phyloP scores from a whole-genome alignment of 371 early-diverging fungal genomes.

The Rhizopus delemar region DNA sequence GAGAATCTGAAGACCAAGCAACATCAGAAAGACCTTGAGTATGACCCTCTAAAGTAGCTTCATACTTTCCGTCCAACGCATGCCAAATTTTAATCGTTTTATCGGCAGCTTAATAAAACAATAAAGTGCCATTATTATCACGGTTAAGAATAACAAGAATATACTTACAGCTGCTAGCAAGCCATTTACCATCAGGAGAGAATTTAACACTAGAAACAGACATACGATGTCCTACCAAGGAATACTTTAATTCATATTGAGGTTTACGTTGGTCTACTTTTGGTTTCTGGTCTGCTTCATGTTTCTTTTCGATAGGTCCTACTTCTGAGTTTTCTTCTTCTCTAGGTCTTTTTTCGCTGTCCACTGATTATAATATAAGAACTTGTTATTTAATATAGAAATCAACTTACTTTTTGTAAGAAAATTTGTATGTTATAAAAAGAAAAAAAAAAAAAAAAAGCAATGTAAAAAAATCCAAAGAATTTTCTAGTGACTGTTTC shows the following conservation, averaged over 20 bases:
- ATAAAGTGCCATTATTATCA: background rate
- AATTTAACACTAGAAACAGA: constrained; percentile 95
- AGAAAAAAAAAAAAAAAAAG: constrained; percentile 2
- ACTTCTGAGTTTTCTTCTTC: constrained; percentile 19
- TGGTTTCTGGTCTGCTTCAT: constrained; percentile 16
- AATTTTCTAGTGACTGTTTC: constrained; percentile 9
- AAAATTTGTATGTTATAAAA: background rate
- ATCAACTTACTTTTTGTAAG: constrained; percentile 2
- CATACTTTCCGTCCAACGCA: constrained; percentile 82
- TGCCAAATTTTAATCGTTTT: constrained; percentile 94
- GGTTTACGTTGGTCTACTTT: constrained; percentile 61
- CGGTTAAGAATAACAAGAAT: background rate
- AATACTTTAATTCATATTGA: constrained; percentile 85
- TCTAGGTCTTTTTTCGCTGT: constrained; percentile 19
- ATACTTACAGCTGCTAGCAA: constrained; percentile 86
- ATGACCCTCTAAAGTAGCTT: constrained; percentile 89
- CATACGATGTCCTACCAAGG: constrained; percentile 92
- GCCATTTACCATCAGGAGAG: constrained; percentile 96
- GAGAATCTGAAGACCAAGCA: constrained; percentile 93
- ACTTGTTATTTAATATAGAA: background rate
- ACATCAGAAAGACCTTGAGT: constrained; percentile 94
- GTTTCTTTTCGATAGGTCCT: constrained; percentile 17
- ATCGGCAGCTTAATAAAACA: constrained; percentile 68
- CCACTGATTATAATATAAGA: constrained; percentile 3
- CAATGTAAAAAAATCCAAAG: background rate